Percentiles rank a stretch among this genome's conserved stretches.
These are phyloP conservation scores for Adansonia rubrostipa DNA, from an alignment of 441 rosid species.

Conservation along the genomic window DNA sequence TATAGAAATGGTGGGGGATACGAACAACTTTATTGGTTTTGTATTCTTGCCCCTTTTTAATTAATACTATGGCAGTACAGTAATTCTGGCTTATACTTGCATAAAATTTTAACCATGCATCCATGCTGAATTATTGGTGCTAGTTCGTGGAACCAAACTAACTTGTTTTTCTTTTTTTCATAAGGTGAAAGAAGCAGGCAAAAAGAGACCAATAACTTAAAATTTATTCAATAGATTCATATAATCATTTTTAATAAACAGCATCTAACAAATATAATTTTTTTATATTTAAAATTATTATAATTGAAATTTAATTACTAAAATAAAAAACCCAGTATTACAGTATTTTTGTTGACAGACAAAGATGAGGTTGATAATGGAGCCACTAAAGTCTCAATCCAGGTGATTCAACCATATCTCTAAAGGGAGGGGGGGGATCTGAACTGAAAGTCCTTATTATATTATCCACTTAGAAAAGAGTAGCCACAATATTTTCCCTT, in stretches of 20 bases:
- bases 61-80: slow-evolving; percentile 6
- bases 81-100: background rate
- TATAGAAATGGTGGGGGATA: slow-evolving; percentile 31
- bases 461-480: slow-evolving; percentile 35
- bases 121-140: slow-evolving; percentile 12
- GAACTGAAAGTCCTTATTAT: slow-evolving; percentile 25
- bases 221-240: no score
- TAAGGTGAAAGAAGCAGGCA: no score
- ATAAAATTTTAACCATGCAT: background rate
- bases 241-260: no score
- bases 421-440: background rate
- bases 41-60: slow-evolving; percentile 26
- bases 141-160: slow-evolving; percentile 13
- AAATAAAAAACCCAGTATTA: background rate
- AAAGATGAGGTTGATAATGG: slow-evolving; percentile 34
- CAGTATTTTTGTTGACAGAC: background rate
- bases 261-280: background rate
- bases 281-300: background rate
- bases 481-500: slow-evolving; percentile 27
- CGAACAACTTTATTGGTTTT: slow-evolving; percentile 28
- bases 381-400: slow-evolving; percentile 54
- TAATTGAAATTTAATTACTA: background rate
- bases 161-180: no score
- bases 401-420: slow-evolving; percentile 59
- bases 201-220: no score